Evolutionary conservation across 129 eudicot genomes (phyloP), one percentile per base, ranked within the genome.

Genomic region (Heracleum sosnowskyi): DNA sequence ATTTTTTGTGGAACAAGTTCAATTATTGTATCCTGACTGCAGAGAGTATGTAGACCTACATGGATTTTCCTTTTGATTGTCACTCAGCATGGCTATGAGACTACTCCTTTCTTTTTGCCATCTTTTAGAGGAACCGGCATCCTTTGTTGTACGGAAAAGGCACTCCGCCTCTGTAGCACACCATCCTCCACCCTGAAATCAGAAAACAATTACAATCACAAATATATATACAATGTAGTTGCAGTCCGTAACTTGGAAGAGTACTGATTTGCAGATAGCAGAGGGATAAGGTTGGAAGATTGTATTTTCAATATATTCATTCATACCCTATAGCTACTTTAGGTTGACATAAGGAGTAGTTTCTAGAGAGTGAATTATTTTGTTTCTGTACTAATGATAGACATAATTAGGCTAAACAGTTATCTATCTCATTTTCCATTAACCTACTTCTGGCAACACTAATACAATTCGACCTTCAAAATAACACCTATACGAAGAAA

Each of bases 131-230:
- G 77, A 44, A 44, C 77, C 77, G 0, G 28, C 7, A 16, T 17
- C 24, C 55, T 22, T 73, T 12, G 47, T 44, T 44, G 77, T 41
- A 28, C 77, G 77, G 49, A 26, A 13, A 42, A n/a, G 20, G n/a
- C 77, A 73, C 33, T 73, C 77, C 22, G 20, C 33, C 17, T 15
- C 26, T 73, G 77, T 11, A 28, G 17, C 24, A 44, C 77, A 73
- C 77, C 77, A 73, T 44, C 77, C 77, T 26, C 77, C 77, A n/a
- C 77, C 77, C 77, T 73, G 49, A 29, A 73, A 44, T 13, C 39
- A 73, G 24, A 33, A 33, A 66, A 26, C 34, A 26, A 0, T 2
- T 11, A 60, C 17, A 22, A 55, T 55, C 64, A 24, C 12, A 24
- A 22, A 22, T 55, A 55, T 18, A 49, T 55, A 55, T 22, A 53